Evolutionary conservation across 1,139 yeast species (phyloP).

Genomic region (Scheffersomyces titani): DNA sequence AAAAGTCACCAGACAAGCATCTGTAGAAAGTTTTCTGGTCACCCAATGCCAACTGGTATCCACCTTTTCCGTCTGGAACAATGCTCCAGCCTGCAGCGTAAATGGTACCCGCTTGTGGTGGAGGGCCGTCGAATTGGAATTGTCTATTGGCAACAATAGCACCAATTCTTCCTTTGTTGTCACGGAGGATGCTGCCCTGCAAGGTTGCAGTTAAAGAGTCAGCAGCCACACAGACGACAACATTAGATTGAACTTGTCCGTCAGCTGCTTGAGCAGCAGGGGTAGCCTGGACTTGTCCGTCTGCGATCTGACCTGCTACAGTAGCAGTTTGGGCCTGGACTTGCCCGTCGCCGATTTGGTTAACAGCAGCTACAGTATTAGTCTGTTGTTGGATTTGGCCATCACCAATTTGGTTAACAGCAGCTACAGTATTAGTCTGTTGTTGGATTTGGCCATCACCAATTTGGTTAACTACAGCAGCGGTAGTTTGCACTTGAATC

Average conservation of each 20-base stretch:
- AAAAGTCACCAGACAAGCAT: slow-evolving; percentile 46
- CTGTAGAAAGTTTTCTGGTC: slow-evolving; percentile 39
- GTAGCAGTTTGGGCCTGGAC: slow-evolving; percentile 19
- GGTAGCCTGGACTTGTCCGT: slow-evolving; percentile 39
- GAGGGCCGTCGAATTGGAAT: slow-evolving; percentile 49
- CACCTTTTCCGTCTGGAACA: slow-evolving; percentile 24
- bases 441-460: slow-evolving; percentile 55
- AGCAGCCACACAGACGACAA: slow-evolving; percentile 26
- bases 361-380: slow-evolving; percentile 24
- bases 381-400: slow-evolving; percentile 33
- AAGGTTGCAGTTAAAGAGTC: slow-evolving; percentile 32
- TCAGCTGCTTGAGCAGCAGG: slow-evolving; percentile 1
- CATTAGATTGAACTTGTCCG: slow-evolving; percentile 7
- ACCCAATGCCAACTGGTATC: slow-evolving; percentile 38
- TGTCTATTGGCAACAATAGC: slow-evolving; percentile 48
- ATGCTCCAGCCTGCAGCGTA: slow-evolving; percentile 43
- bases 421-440: slow-evolving; percentile 37
- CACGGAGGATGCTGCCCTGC: slow-evolving; percentile 30
- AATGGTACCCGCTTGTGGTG: slow-evolving; percentile 45
- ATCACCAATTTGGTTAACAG: slow-evolving; percentile 51
- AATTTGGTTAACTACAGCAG: slow-evolving; percentile 51
- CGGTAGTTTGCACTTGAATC: slow-evolving; percentile 39
- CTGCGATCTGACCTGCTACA: slow-evolving; percentile 35
- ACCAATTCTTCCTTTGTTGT: slow-evolving; percentile 38
- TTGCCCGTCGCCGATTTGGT: slow-evolving; percentile 30